Evolutionary conservation across 345 rosid species (phyloP), one percentile per base, ranked within the genome.

Genomic region (Noccaea caerulescens): DNA sequence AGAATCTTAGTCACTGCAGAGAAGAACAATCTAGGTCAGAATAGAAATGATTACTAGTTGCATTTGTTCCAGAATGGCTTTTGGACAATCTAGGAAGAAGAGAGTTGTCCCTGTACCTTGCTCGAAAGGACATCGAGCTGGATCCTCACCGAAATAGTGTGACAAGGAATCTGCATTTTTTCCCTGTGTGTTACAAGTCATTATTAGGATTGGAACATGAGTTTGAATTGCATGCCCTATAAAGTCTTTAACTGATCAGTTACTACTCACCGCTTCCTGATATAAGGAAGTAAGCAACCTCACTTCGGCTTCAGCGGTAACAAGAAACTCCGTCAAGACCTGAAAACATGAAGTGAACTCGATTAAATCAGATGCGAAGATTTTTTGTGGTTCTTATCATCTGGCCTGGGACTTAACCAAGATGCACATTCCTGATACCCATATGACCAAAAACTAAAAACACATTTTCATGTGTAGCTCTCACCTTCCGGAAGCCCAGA

Each of bases 121-220:
- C 74, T 94, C 99, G 57, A 91, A 94, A 75, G 99, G 99, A 67
- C 98, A 94, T 10, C 96, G 88, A 62, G 90, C 85, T 44, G 99
- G 99, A 87, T 94, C 99, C 81, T 94, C 97, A 65, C 98, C 98
- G 36, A 94, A 91, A 79, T 94, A 94, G 47, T 88, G 99, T 23
- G 92, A 88, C 80, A 94, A 78, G 3, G 96, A 91, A 87, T 94
- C 99, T 10, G 98, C 98, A 83, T 84, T 94, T 81, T 85, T 83
- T 61, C 99, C 99, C 99, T 94, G 86, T 63, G 80, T 78, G 52
- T 43, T n/a, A 68, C 58, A 62, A 25, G n/a, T 20, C 8, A 20
- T 20, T 13, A 18, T 62, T 63, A 66, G 63, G 25, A 77, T 16
- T 23, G 49, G 72, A 53, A 57, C 49, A 78, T 53, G 74, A 38